These are phyloP conservation scores for Fusarium nisikadoi DNA, from an alignment of 2,329 filamentous ascomycete species.

Conservation along the genomic window DNA sequence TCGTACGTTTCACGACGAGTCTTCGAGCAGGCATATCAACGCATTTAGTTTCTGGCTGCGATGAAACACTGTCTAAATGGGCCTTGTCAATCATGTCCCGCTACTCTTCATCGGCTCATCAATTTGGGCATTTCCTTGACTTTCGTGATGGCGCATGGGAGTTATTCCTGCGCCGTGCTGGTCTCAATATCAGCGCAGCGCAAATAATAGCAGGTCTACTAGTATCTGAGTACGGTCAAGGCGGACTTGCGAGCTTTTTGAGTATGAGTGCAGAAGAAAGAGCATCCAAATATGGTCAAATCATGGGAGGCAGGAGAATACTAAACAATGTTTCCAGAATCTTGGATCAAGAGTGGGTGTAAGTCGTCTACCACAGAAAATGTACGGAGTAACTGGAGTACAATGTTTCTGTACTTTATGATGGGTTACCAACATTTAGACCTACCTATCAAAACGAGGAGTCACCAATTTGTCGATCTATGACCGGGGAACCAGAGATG, in stretches of 20 bases:
- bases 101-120: slow-evolving; percentile 46
- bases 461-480: neutral
- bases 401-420: neutral
- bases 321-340: slow-evolving; percentile 29
- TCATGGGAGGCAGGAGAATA: slow-evolving; percentile 44
- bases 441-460: neutral
- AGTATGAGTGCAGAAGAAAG: slow-evolving; percentile 45
- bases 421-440: neutral
- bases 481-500: neutral
- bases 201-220: slow-evolving; percentile 48
- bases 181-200: slow-evolving; percentile 52
- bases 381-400: neutral
- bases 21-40: slow-evolving; percentile 54
- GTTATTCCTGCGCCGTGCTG: slow-evolving; percentile 49
- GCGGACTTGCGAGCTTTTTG: slow-evolving; percentile 48
- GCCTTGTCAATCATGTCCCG: slow-evolving; percentile 62
- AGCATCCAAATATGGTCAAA: slow-evolving; percentile 35
- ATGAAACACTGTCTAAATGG: slow-evolving; percentile 64
- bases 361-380: neutral
- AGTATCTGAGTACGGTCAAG: slow-evolving; percentile 36
- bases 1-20: slow-evolving; percentile 60
- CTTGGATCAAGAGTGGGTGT: slow-evolving; percentile 27
- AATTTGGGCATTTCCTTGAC: slow-evolving; percentile 50
- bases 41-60: slow-evolving; percentile 62
- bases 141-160: slow-evolving; percentile 56